Evolutionary conservation across 2,329 filamentous ascomycete genomes (phyloP), one percentile per base, ranked within the genome.

Genomic region (Pseudopyrenochaeta lycopersici): DNA sequence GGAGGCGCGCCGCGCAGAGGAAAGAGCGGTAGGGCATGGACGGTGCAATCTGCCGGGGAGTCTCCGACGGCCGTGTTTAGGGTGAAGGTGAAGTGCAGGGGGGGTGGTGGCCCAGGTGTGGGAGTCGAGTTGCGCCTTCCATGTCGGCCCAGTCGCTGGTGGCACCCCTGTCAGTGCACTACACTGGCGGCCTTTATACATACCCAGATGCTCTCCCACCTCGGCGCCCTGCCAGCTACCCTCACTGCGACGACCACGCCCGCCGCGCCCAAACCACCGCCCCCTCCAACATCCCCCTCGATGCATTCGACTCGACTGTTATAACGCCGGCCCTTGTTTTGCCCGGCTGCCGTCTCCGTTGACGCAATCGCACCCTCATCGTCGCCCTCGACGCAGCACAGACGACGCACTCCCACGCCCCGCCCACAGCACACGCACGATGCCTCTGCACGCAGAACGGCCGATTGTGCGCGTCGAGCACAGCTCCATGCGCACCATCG

Each of bases 401-500:
- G n/a, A n/a, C 53, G 49, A 54, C 58, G 49, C 56, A 62, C 60
- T 39, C 63, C 7, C 43, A 40, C 53, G 17, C 33, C 46, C 35
- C 52, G 27, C 36, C 23, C 41, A 38, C 15, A 27, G 43, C 45
- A 31, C 52, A 38, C 47, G 29, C 70, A 79, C 60, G 33, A 98
- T 98, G 94, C 91, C 92, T 80, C 88, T 90, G 73, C 85, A 86
- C 79, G 84, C 96, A 77, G 88, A 90, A 77, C 89, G 90, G 56
- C 90, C 94, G 71, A 90, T 98, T 75, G 84, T 98, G 72, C 92
- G 92, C 59, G 90, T 98, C 76, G 92, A 97, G 81, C 88, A 91
- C 62, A 91, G 89, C 74, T 90, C 94, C 66, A 93, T 99, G 76
- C 91, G 95, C 82, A 92, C 96, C 76, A 92, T 98, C 71, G 93